Evolutionary conservation across 495 filamentous ascomycete genomes (phyloP).

Genomic region (Aspergillus carlsbadensis): DNA sequence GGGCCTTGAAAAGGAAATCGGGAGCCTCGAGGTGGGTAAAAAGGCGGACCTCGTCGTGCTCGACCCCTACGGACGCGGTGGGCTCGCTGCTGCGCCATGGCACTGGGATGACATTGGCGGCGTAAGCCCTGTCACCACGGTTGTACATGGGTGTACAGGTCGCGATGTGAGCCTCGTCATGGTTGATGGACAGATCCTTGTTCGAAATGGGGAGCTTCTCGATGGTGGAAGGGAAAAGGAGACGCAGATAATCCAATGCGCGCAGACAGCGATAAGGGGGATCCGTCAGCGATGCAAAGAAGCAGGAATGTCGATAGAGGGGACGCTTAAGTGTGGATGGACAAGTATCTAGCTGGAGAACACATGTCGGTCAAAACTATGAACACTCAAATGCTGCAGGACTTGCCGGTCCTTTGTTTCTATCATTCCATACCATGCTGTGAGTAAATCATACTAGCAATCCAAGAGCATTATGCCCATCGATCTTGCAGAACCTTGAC

Average conservation of each 20-base stretch:
- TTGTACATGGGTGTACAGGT: constrained; percentile 50
- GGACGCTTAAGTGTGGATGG: too few species aligned
- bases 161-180: constrained; percentile 48
- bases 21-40: constrained; percentile 53
- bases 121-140: constrained; percentile 38
- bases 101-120: constrained; percentile 15
- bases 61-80: constrained; percentile 28
- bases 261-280: constrained; percentile 23
- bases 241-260: constrained; percentile 30
- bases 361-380: too few species aligned
- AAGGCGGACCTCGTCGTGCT: constrained; percentile 54
- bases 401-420: too few species aligned
- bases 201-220: constrained; percentile 12
- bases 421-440: too few species aligned
- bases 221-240: constrained; percentile 36
- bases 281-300: neutral
- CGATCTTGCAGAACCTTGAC: constrained; percentile 4
- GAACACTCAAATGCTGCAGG: too few species aligned
- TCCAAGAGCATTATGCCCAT: constrained; percentile 7
- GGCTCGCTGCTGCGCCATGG: constrained; percentile 11
- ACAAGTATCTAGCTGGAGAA: too few species aligned
- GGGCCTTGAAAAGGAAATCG: constrained; percentile 41
- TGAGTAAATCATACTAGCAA: too few species aligned
- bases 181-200: constrained; percentile 39
- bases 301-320: too few species aligned